Evolutionary conservation across 78 protist genomes (phyloP).

Genomic region (Dictyostelium intermedium): DNA sequence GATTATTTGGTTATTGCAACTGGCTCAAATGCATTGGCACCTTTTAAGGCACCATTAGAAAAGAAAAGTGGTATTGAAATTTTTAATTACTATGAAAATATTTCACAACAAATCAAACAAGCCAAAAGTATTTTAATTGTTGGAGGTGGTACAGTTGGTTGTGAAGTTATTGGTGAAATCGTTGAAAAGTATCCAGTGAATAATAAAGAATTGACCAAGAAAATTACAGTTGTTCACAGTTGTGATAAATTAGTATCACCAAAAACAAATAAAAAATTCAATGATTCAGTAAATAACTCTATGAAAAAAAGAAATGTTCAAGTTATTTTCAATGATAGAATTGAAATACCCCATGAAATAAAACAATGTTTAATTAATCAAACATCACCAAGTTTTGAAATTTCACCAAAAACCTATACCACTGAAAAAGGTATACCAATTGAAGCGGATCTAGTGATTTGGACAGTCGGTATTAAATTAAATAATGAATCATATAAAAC

Average conservation of each 20-base stretch:
- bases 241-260: neutral
- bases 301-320: neutral
- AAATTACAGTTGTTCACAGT: conserved; percentile 27
- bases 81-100: neutral
- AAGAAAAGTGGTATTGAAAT: neutral
- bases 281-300: neutral
- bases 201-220: neutral
- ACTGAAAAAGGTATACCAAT: conserved; percentile 2
- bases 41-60: conserved; percentile 48
- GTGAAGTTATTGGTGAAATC: conserved; percentile 64
- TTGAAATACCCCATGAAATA: neutral
- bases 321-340: neutral
- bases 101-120: neutral
- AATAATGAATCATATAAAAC: conserved; percentile 3
- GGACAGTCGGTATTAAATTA: conserved; percentile 59
- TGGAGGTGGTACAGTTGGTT: conserved; percentile 72
- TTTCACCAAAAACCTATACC: neutral
- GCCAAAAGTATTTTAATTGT: conserved; percentile 8
- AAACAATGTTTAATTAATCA: neutral
- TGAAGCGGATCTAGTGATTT: conserved; percentile 69
- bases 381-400: neutral
- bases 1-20: conserved; percentile 66
- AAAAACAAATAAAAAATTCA: neutral
- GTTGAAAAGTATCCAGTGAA: neutral
- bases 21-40: conserved; percentile 46